phyloP scores from a whole-genome alignment of 495 filamentous ascomycete genomes.

The Haplographium delicatum region DNA sequence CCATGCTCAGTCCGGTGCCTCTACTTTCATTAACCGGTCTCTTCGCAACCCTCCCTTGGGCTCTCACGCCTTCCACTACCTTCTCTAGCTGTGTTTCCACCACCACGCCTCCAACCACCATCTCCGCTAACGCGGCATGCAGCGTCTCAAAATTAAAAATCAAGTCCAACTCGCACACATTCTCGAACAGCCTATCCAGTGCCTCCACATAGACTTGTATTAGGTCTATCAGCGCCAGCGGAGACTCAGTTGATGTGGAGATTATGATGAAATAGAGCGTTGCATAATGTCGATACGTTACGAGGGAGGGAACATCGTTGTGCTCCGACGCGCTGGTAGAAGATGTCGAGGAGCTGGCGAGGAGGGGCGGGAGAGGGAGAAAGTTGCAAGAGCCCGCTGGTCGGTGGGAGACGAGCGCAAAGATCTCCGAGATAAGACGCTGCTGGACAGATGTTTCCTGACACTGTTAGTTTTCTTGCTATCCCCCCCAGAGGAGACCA shows the following conservation, averaged over 20 bases:
- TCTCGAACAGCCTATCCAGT: conserved; percentile 91
- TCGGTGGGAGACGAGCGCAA: conserved; percentile 89
- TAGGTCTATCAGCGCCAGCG: conserved; percentile 88
- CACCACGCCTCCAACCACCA: conserved; percentile 94
- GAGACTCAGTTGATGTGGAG: conserved; percentile 93
- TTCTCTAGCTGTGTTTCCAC: conserved; percentile 86
- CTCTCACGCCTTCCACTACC: conserved; percentile 79
- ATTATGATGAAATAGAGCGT: conserved; percentile 99
- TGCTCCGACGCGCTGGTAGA: conserved; percentile 55
- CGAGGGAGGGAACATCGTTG: conserved; percentile 86
- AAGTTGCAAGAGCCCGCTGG: conserved; percentile 91
- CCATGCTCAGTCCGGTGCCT: conserved; percentile 32
- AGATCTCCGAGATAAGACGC: conserved; percentile 93
- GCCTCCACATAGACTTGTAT: conserved; percentile 98
- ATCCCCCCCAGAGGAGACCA: conserved; percentile 4
- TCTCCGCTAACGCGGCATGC: conserved; percentile 85
- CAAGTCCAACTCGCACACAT: conserved; percentile 95
- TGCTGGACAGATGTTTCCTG: conserved; percentile 95
- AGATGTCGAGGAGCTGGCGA: conserved; percentile 41
- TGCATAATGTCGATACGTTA: conserved; percentile 97
- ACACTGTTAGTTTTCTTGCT: conserved; percentile 11
- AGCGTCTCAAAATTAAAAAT: conserved; percentile 99
- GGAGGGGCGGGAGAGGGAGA: conserved; percentile 61
- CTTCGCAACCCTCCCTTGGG: conserved; percentile 73
- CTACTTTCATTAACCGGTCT: conserved; percentile 52